Base-by-base conservation (phyloP, 139 green algal genomes). In the Micractinium conductrix region DNA sequence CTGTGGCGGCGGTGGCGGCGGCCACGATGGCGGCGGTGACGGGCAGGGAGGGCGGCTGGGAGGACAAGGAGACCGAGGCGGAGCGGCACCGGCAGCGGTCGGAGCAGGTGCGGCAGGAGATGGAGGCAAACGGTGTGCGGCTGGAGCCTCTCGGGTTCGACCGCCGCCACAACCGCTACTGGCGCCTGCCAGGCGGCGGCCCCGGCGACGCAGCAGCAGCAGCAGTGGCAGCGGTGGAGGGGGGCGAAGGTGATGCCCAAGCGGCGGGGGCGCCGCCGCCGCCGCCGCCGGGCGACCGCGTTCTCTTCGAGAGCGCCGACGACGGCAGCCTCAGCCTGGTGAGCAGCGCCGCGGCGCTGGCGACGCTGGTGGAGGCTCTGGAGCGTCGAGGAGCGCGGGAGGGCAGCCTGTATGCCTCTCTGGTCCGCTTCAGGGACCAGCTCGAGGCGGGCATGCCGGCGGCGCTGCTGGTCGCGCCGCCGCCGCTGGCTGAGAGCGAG, bases 101-200 rank as follows among this genome's bases (percentile, higher is more conserved):
- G n/a, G 88, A 88, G 53, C 65, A 84, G 48, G 75, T 72, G 22
- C 74, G 76, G 22, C 76, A 44, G 40, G 82, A 87, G 3, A 70
- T 90, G 63, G 89, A 91, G 72, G 76, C 68, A n/a, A 91, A 92
- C 67, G 50, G 53, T 19, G 62, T 89, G 21, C 81, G 92, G 24
- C 62, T 83, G 28, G 92, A 94, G 88, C 91, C 93, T 1, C 81
- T 98, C 33, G 95, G 95, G 28, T 65, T 91, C 75, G 95, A 98
- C 89, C 81, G 95, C 30, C 87, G 95, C 35, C 87, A 92, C 87
- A 97, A 97, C 88, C 84, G 89, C 44, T 97, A 96, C 91, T 96
- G 90, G 90, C 89, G 88, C 17, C 80, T 96, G 35, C 55, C 76
- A 16, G 76, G 76, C 42, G 40, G 38, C 24, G 8, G 17, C 9